Base-by-base conservation (phyloP, 441 rosid species). In the Viola pubescens region DNA sequence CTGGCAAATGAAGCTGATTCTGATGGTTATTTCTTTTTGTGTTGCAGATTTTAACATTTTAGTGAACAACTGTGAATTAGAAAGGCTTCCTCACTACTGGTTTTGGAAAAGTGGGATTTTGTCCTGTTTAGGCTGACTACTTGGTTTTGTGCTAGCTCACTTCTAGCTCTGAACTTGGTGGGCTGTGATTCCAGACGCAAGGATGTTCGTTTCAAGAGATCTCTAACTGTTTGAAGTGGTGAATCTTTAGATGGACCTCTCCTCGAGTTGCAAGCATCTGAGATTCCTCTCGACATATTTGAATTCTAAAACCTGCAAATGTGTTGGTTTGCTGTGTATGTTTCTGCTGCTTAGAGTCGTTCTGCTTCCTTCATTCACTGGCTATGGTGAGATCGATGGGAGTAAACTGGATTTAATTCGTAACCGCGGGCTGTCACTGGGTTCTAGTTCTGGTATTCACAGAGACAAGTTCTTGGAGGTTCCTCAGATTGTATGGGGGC, bases 401-500 rank as follows among this genome's bases (percentile, higher is more conserved):
- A 61, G 51, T 51, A 71, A 52, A 3, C 52, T 61, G 64, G 74
- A 64, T 38, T 55, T 64, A 41, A 46, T 67, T 46, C 68, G 19
- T 44, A 34, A 56, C n/a, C 65, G 43, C 46, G 58, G 80, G 61
- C 50, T 61, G 52, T 56, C 73, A 10, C 42, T 63, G 52, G 46
- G 54, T 37, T 76, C 74, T 13, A 63, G 70, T 37, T 40, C 3
- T 50, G 87, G 80, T 47, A 71, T 86, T 54, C 68, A 87, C 12
- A 66, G 53, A 13, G 80, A 83, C 48, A 94, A 82, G 82, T 86
- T 86, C 54, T 64, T 89, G 47, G 89, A 82, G 75, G 91, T 81
- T 77, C 98, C 98, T 58, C 98, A 89, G 69, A 89, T 94, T 52
- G 96, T 88, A 0, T 94, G 97, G 97, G 98, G 98, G 43, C 60